Evolutionary conservation across 169 alveolate genomes (phyloP).

Genomic region (Toxoplasma gondii): DNA sequence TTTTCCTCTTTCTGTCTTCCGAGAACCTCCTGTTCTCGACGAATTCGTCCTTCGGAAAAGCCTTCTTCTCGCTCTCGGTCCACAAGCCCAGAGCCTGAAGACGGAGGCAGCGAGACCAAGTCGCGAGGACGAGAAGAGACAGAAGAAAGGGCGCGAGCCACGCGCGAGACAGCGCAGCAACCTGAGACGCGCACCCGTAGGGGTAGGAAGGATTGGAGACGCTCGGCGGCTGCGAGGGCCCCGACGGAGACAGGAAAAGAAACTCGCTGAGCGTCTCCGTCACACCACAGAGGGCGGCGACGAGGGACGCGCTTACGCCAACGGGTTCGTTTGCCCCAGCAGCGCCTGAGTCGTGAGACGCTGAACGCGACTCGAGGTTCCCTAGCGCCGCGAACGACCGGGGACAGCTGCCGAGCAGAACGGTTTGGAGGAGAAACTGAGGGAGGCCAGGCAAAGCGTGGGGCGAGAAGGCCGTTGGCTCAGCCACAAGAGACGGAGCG

Average conservation of each 20-base stretch:
- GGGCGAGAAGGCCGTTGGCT: not conserved
- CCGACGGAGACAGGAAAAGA: not conserved
- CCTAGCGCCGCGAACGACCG: not conserved
- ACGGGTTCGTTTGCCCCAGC: not conserved
- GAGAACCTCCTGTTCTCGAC: not conserved
- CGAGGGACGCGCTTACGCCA: not conserved
- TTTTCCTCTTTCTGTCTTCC: not conserved
- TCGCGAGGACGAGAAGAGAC: not conserved
- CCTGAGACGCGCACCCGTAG: not conserved
- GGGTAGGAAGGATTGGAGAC: constrained; percentile 18
- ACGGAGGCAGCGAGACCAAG: not conserved
- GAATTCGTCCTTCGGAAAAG: not conserved
- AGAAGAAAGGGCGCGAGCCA: constrained; percentile 11
- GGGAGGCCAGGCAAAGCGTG: not conserved
- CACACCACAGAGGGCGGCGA: constrained; percentile 30
- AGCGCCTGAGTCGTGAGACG: not conserved
- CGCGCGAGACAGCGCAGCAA: constrained; percentile 11
- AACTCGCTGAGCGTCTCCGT: not conserved
- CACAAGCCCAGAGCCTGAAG: not conserved
- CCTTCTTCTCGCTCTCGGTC: not conserved
- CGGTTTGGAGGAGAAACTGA: not conserved
- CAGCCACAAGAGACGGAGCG: not conserved
- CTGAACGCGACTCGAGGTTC: not conserved
- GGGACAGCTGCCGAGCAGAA: not conserved
- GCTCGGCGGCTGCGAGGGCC: constrained; percentile 33